These are phyloP conservation scores for Talaromyces nanjingensis DNA, from an alignment of 495 filamentous ascomycete species.

Conservation along the genomic window DNA sequence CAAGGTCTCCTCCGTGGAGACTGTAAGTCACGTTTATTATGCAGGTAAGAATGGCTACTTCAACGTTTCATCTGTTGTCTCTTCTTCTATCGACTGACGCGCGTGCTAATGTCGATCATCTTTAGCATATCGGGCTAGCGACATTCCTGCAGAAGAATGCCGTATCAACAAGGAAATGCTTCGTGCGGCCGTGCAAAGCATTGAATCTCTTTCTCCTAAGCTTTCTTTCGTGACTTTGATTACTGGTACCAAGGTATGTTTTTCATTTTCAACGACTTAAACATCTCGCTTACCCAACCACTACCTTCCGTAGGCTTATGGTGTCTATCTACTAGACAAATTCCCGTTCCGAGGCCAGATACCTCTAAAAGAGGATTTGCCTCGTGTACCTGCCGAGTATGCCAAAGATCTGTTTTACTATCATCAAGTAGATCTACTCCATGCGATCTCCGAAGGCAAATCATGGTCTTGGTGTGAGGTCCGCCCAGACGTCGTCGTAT, in stretches of 20 bases:
- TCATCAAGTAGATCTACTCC: conserved; percentile 17
- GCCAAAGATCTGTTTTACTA: conserved; percentile 20
- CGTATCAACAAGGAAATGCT: conserved; percentile 17
- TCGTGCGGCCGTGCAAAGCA: conserved; percentile 7
- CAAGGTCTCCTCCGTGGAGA: conserved; percentile 29
- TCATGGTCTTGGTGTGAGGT: conserved; percentile 26
- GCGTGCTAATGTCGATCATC: neutral
- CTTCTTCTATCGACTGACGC: conserved; percentile 1
- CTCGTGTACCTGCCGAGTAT: conserved; percentile 13
- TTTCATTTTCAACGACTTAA: conserved; percentile 4
- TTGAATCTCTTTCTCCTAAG: conserved; percentile 10
- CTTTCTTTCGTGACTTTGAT: conserved; percentile 13
- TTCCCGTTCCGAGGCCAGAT: conserved; percentile 19
- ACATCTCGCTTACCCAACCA: conserved; percentile 12
- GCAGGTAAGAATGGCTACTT: conserved; percentile 19
- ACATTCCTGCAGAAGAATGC: conserved; percentile 12
- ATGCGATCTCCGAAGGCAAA: conserved; percentile 14
- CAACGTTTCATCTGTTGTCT: neutral
- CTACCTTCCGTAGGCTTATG: conserved; percentile 16
- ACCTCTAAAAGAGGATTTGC: conserved; percentile 22
- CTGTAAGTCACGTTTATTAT: conserved; percentile 37
- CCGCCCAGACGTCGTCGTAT: conserved; percentile 20
- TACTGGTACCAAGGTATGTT: conserved; percentile 15
- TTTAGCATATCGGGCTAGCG: conserved; percentile 14
- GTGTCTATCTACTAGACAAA: conserved; percentile 17